Conservation (phyloP, 257 asterid genomes). For the Buddleja alternifolia region DNA sequence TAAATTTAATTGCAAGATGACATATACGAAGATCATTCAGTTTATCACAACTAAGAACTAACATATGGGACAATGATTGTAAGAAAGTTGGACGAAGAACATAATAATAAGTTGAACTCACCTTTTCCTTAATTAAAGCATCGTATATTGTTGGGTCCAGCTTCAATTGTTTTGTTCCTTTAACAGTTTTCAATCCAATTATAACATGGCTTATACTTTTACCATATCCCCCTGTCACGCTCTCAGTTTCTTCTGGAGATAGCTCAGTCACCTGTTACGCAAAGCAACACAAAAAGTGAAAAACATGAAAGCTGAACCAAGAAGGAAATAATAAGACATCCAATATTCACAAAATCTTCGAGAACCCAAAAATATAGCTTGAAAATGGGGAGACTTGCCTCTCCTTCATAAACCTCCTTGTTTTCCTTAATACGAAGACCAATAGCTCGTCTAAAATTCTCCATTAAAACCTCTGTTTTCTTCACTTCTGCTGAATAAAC, state of each 20-base stretch:
- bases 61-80: too few relatives aligned
- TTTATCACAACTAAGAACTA: too few relatives aligned
- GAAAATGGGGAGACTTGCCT: constrained; percentile 46
- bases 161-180: constrained; percentile 94
- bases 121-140: constrained; percentile 95
- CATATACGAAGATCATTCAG: too few relatives aligned
- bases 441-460: constrained; percentile 92
- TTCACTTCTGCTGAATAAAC: constrained; percentile 97
- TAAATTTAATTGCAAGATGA: too few relatives aligned
- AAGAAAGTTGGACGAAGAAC: too few relatives aligned
- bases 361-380: background rate
- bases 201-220: constrained; percentile 93
- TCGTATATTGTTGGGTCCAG: constrained; percentile 94
- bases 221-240: constrained; percentile 94
- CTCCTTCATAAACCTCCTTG: constrained; percentile 99
- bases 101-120: constrained; percentile 16
- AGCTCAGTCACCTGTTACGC: constrained; percentile 82
- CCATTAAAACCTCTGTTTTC: constrained; percentile 97
- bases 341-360: background rate
- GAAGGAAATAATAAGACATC: background rate
- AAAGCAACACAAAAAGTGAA: constrained; percentile 7
- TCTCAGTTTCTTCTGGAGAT: constrained; percentile 94
- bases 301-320: background rate
- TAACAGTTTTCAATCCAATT: constrained; percentile 91
- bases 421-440: constrained; percentile 94